Conservation (phyloP, 805 yeast genomes). For the Suhomyces pyralidae region DNA sequence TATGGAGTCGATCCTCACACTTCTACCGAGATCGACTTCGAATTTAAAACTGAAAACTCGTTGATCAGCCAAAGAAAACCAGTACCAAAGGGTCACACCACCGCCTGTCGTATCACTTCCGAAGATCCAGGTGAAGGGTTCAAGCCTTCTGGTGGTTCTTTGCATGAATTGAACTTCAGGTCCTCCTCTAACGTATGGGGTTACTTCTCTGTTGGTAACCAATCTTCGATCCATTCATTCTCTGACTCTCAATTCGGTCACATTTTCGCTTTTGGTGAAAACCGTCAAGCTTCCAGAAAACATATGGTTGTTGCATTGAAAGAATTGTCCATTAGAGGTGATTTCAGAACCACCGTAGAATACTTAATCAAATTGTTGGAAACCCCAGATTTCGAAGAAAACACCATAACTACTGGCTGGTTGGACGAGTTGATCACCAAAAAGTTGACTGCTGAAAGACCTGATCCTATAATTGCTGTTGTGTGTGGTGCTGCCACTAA, state of each 20-base stretch:
- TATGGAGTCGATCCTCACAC: constrained; percentile 97
- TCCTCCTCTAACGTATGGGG: constrained; percentile 99
- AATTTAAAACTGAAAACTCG: constrained; percentile 70
- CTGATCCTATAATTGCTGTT: constrained; percentile 86
- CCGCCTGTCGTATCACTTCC: constrained; percentile 98
- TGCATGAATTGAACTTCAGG: constrained; percentile 94
- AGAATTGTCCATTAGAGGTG: constrained; percentile 96
- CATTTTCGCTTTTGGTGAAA: constrained; percentile 98
- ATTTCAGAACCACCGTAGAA: constrained; percentile 96
- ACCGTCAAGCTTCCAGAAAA: constrained; percentile 95
- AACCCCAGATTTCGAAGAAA: constrained; percentile 94
- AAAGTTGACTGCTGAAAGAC: constrained; percentile 95
- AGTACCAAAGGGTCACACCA: constrained; percentile 95
- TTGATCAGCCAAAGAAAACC: constrained; percentile 85
- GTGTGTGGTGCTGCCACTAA: constrained; percentile 98
- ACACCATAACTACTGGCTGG: constrained; percentile 99
- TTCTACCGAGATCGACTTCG: constrained; percentile 85
- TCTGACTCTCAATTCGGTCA: constrained; percentile 99
- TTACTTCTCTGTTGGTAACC: constrained; percentile 94
- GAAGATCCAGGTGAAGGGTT: constrained; percentile 99
- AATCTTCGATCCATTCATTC: constrained; percentile 95
- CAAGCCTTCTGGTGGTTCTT: constrained; percentile 96
- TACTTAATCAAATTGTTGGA: constrained; percentile 91
- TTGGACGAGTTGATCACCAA: constrained; percentile 92
- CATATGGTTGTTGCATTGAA: constrained; percentile 98